phyloP scores from a whole-genome alignment of 2,329 filamentous ascomycete species.

The Scleromitrula shiraiana region DNA sequence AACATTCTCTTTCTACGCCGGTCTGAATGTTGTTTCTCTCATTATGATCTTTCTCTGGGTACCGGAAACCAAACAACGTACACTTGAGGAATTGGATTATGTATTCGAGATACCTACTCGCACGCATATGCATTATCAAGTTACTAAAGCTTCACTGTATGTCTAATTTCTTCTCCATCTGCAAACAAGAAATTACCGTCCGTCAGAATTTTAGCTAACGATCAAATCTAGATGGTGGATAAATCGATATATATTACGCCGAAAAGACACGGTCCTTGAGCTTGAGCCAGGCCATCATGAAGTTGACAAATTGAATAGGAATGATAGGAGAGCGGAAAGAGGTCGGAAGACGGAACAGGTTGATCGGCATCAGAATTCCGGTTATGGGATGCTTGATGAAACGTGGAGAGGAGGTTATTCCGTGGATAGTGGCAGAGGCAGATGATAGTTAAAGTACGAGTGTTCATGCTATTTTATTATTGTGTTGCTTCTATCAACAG shows the following conservation, averaged over 20 bases:
- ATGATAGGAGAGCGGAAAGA: not conserved
- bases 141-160: slow-evolving; percentile 22
- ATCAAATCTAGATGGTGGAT: slow-evolving; percentile 4
- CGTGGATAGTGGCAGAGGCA: no score
- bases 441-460: no score
- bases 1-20: slow-evolving; percentile 46
- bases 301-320: not conserved
- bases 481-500: no score
- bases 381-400: no score
- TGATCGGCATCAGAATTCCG: not conserved
- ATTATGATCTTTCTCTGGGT: slow-evolving; percentile 47
- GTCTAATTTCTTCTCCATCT: not conserved
- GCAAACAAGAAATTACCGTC: not conserved
- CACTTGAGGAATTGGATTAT: slow-evolving; percentile 36
- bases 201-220: not conserved
- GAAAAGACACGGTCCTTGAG: not conserved
- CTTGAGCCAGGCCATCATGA: not conserved
- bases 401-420: no score
- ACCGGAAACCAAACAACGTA: slow-evolving; percentile 48
- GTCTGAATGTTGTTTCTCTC: slow-evolving; percentile 45
- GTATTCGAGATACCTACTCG: slow-evolving; percentile 34
- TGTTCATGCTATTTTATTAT: no score
- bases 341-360: not conserved
- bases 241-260: not conserved
- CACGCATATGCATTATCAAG: slow-evolving; percentile 24